These are phyloP conservation scores for Zea mays DNA, from an alignment of 176 grass and related monocot species.

Conservation along the genomic window DNA sequence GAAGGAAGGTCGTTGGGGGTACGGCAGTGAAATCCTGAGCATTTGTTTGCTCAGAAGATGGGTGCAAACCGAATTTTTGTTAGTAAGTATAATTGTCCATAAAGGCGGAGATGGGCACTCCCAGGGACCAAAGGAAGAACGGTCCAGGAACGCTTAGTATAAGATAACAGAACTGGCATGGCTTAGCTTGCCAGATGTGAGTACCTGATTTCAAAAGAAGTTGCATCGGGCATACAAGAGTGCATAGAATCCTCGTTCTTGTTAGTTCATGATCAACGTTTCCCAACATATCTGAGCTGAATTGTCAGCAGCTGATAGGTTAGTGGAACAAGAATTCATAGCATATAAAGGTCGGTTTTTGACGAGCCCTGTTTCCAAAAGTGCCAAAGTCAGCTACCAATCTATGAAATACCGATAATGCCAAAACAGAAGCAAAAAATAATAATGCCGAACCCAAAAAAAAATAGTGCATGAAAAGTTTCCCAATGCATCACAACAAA, in stretches of 20 bases:
- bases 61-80: slow-evolving; percentile 38
- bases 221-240: not conserved
- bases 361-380: not conserved
- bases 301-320: not conserved
- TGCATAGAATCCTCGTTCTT: not conserved
- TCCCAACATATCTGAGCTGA: not conserved
- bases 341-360: not conserved
- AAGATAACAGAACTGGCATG: slow-evolving; percentile 16
- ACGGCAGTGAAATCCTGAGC: not conserved
- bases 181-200: slow-evolving; percentile 14
- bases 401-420: not conserved
- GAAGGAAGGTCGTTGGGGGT: not conserved
- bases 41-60: slow-evolving; percentile 6
- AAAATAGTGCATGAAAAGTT: not conserved
- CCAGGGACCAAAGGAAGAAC: slow-evolving; percentile 38
- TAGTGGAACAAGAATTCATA: not conserved
- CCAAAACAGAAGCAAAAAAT: not conserved
- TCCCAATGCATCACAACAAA: not conserved
- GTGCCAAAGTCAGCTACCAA: not conserved
- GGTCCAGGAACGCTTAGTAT: slow-evolving; percentile 15
- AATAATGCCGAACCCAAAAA: not conserved
- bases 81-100: slow-evolving; percentile 25
- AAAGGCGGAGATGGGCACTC: slow-evolving; percentile 16
- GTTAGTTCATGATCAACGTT: not conserved
- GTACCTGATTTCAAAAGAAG: not conserved